phyloP scores from a whole-genome alignment of 805 yeast species.

The Wickerhamomyces hampshirensis region DNA sequence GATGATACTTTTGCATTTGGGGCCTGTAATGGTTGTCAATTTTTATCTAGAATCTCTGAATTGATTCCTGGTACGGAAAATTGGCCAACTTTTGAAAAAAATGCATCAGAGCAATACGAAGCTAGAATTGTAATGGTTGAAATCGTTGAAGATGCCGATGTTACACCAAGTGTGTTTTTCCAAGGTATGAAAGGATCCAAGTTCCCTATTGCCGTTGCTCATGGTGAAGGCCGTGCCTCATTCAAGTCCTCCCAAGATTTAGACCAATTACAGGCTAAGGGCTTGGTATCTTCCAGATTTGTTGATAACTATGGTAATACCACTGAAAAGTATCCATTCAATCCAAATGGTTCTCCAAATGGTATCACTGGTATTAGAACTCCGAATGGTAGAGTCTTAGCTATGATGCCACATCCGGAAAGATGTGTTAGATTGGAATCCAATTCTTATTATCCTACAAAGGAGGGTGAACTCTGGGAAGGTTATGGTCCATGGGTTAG shows the following conservation, averaged over 20 bases:
- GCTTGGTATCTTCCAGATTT: slow-evolving; percentile 66
- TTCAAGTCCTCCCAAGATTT: slow-evolving; percentile 47
- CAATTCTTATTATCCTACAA: slow-evolving; percentile 85
- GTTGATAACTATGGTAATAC: slow-evolving; percentile 87
- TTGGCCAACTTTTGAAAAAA: slow-evolving; percentile 96
- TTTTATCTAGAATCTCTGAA: slow-evolving; percentile 78
- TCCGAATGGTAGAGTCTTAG: slow-evolving; percentile 91
- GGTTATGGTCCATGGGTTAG: slow-evolving; percentile 94
- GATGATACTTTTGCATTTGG: slow-evolving; percentile 94
- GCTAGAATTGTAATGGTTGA: slow-evolving; percentile 92
- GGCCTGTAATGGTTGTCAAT: slow-evolving; percentile 98
- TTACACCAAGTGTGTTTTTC: slow-evolving; percentile 59
- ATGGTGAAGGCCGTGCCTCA: slow-evolving; percentile 93
- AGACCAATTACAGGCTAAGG: slow-evolving; percentile 43
- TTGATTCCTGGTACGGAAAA: slow-evolving; percentile 89
- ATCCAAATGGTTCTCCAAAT: slow-evolving; percentile 93
- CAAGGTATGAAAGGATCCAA: slow-evolving; percentile 90
- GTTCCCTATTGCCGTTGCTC: slow-evolving; percentile 96
- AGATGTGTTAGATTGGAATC: slow-evolving; percentile 84
- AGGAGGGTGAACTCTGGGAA: slow-evolving; percentile 57
- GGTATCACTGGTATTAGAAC: slow-evolving; percentile 92
- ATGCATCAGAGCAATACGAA: slow-evolving; percentile 90
- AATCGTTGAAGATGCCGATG: slow-evolving; percentile 51
- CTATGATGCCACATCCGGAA: slow-evolving; percentile 99
- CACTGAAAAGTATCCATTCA: slow-evolving; percentile 83